Conservation (phyloP, 2,329 filamentous ascomycete genomes). For the Penicillium sp. region DNA sequence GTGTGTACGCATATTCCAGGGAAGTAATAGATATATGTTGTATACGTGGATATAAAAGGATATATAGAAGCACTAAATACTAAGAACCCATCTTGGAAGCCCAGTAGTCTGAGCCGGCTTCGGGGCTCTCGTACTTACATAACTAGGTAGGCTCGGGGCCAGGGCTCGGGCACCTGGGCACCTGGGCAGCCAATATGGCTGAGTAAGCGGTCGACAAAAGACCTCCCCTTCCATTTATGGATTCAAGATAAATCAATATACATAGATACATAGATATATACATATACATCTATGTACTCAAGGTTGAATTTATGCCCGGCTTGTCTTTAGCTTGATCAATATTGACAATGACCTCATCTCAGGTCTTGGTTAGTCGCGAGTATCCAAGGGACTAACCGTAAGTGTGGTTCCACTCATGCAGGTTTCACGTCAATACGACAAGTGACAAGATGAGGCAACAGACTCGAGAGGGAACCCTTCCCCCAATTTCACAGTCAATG, state of each 20-base stretch:
- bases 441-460: background rate
- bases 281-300: background rate
- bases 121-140: background rate
- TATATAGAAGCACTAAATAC: background rate
- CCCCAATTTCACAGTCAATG: background rate
- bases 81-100: background rate
- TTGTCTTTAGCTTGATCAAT: background rate
- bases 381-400: background rate
- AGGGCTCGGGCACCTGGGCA: too few species aligned
- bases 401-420: slow-evolving; percentile 7
- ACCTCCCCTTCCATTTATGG: too few species aligned
- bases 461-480: background rate
- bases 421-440: slow-evolving; percentile 7
- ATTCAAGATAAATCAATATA: background rate
- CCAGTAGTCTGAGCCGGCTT: background rate
- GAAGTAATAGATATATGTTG: too few species aligned
- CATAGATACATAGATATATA: too few species aligned
- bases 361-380: background rate
- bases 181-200: background rate
- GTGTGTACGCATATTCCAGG: too few species aligned
- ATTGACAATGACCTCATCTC: background rate
- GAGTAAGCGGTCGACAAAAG: background rate
- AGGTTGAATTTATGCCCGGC: background rate
- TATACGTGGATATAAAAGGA: background rate
- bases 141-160: too few species aligned